Base-by-base conservation (phyloP, 192 early-diverging fungal species). In the Phlyctochytrium arcticum region DNA sequence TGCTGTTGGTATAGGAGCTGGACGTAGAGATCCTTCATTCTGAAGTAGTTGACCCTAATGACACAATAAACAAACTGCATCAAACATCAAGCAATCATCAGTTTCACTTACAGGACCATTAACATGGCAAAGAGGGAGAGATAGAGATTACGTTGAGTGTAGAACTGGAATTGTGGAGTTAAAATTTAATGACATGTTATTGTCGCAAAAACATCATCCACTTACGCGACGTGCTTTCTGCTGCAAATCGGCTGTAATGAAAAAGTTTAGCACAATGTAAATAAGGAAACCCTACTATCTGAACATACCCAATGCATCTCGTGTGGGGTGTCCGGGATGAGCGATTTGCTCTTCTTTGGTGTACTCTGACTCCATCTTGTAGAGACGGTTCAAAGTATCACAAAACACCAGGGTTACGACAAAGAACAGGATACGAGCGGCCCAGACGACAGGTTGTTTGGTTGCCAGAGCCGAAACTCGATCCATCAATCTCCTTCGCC, bases 81-180 rank as follows among this genome's bases (percentile, higher is more conserved):
- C n/a, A 9, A 31, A 26, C 12, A 48, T 1, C 27, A 32, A 12
- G 36, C 15, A 37, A 34, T 12, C 17, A 57, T 57, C 24, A 5
- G 19, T 24, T 27, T 23, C 4, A 64, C 77, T 57, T 49, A 79
- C 78, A 78, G 31, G 23, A 78, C 62, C 73, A 80, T 76, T 42
- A 80, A 78, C 31, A 80, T 67, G 6, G 75, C 63, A 60, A 75
- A 79, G 21, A 80, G 73, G 12, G 66, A 70, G 24, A 80, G 60
- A 55, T 80, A 80, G 49, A 80, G 68, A 57, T 80, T 80, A 7
- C 79, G 48, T 54, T 80, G 79, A 3, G 72, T 66, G 62, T 80
- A 80, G 55, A 80, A 78, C 60, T 49, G 30, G n/a, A n/a, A n/a
- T n/a, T n/a, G n/a, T n/a, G n/a, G n/a, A n/a, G n/a, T n/a, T n/a